Base-by-base conservation (phyloP, 2,329 filamentous ascomycete species). In the Clarireedia homoeocarpa region DNA sequence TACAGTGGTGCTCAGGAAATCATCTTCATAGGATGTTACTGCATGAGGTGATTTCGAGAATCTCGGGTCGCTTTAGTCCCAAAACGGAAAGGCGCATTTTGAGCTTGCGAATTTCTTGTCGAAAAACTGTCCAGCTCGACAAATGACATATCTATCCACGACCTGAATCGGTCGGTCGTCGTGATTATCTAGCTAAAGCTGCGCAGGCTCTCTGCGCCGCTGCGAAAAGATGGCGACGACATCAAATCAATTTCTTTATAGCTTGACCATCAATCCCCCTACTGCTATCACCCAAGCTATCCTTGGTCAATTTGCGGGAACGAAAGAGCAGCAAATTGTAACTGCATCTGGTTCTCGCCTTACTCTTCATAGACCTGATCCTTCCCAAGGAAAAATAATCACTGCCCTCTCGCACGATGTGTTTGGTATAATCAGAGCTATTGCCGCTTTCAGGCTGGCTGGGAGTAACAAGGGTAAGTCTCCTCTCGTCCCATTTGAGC, bases 231-330 rank as follows among this genome's bases (percentile, higher is more conserved):
- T 97, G 94, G 92, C 94, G 77, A 95, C 91, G 71, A 96, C 92
- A 60, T 96, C 91, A 63, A 92, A 92, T 72, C 95, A 96, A 90
- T 96, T 96, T 73, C 85, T 99, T 76, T 99, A 99, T 77, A 94
- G 90, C 68, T 80, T 99, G 76, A 97, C 94, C 65, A 86, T 99
- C 69, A 91, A 96, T 74, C 87, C 89, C 65, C 89, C 94, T 36
- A 91, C 91, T 63, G 88, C 90, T 58, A 84, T 96, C 68, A 91
- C 87, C 51, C 88, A 95, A 74, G 91, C 94, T 62, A 87, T 96
- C 63, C 81, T 96, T 58, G 95, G 94, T 66, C 92, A 97, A 75
- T 97, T 97, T 74, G 86, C 90, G 59, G 91, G 92, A 64, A 96
- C 90, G 62, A 95, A 92, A 75, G 92, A 96, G 74, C 94, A 99